Percentiles rank a stretch among this genome's conserved stretches.
Evolutionary conservation across 805 yeast species (phyloP).

Genomic region (Huiozyma sinensis): DNA sequence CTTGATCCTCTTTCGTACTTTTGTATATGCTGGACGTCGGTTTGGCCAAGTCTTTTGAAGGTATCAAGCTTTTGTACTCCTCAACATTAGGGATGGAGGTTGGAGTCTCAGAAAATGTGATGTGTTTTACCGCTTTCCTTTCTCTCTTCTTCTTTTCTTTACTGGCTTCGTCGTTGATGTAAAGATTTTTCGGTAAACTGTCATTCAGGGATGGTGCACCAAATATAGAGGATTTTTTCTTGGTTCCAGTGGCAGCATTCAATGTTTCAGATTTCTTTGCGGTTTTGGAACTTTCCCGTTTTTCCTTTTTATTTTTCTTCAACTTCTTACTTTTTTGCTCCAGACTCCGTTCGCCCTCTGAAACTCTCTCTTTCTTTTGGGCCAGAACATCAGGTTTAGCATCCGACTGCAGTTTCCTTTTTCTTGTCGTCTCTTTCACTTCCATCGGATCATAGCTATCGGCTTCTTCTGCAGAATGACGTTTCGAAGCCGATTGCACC

Average conservation of each 20-base stretch:
- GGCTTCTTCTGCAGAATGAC: constrained; percentile 1
- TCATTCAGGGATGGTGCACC: constrained; percentile 13
- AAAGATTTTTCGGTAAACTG: constrained; percentile 3
- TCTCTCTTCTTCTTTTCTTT: constrained; percentile 4
- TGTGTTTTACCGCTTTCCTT: constrained; percentile 8
- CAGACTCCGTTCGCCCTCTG: no score
- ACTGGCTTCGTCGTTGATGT: constrained; percentile 10
- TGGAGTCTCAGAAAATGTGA: constrained; percentile 16
- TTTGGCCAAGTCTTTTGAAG: background rate
- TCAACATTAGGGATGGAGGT: constrained; percentile 6
- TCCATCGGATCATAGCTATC: constrained; percentile 2
- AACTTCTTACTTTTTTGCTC: constrained; percentile 2
- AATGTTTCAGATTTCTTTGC: background rate
- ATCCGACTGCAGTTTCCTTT: constrained; percentile 1
- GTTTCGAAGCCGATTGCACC: background rate
- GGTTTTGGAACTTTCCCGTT: constrained; percentile 1
- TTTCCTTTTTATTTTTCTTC: constrained; percentile 4
- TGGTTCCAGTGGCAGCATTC: constrained; percentile 9
- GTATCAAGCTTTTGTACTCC: background rate
- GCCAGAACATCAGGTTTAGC: background rate
- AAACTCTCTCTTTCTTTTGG: constrained; percentile 1
- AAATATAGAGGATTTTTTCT: constrained; percentile 26
- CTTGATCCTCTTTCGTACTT: background rate
- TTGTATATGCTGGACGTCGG: background rate
- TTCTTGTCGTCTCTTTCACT: background rate